A percentile compares a stretch with the other conserved stretches of the same genome.
These are phyloP conservation scores for Cytospora chrysosperma DNA, from an alignment of 2,329 filamentous ascomycete species.

Conservation along the genomic window DNA sequence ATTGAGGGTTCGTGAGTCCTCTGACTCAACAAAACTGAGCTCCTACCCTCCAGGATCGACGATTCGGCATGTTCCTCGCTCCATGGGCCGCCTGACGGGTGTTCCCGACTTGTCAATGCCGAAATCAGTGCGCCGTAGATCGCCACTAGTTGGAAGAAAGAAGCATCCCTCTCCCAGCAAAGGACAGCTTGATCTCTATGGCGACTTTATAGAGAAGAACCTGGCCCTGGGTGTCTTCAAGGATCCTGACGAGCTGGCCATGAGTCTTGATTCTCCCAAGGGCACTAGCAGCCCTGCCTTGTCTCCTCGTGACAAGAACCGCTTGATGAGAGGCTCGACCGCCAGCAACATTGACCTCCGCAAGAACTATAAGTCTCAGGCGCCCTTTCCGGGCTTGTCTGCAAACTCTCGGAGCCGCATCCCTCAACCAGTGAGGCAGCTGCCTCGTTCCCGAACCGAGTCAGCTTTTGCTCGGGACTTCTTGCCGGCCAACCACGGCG, in stretches of 20 bases:
- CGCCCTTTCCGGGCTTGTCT: background rate
- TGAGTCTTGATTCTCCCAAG: slow-evolving; percentile 18
- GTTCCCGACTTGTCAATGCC: slow-evolving; percentile 1
- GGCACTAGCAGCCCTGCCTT: slow-evolving; percentile 17
- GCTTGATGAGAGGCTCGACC: slow-evolving; percentile 21
- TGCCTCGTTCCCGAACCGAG: slow-evolving; percentile 16
- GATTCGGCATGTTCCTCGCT: slow-evolving; percentile 25
- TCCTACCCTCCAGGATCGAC: slow-evolving; percentile 24
- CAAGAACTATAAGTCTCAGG: slow-evolving; percentile 6
- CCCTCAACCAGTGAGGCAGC: slow-evolving; percentile 26
- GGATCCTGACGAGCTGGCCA: slow-evolving; percentile 34
- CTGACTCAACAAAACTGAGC: slow-evolving; percentile 15
- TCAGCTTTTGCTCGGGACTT: slow-evolving; percentile 19
- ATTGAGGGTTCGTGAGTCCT: background rate
- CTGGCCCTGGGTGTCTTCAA: slow-evolving; percentile 14
- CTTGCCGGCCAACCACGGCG: slow-evolving; percentile 13
- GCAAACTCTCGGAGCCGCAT: slow-evolving; percentile 25
- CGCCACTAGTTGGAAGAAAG: slow-evolving; percentile 30
- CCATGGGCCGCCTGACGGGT: slow-evolving; percentile 21
- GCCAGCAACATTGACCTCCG: slow-evolving; percentile 8
- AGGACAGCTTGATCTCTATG: slow-evolving; percentile 38
- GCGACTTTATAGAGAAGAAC: slow-evolving; percentile 22
- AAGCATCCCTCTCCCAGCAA: slow-evolving; percentile 49
- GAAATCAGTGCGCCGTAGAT: background rate
- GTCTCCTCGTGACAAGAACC: slow-evolving; percentile 33